phyloP scores from a whole-genome alignment of 495 filamentous ascomycete genomes.

The Talaromyces trachyspermus region DNA sequence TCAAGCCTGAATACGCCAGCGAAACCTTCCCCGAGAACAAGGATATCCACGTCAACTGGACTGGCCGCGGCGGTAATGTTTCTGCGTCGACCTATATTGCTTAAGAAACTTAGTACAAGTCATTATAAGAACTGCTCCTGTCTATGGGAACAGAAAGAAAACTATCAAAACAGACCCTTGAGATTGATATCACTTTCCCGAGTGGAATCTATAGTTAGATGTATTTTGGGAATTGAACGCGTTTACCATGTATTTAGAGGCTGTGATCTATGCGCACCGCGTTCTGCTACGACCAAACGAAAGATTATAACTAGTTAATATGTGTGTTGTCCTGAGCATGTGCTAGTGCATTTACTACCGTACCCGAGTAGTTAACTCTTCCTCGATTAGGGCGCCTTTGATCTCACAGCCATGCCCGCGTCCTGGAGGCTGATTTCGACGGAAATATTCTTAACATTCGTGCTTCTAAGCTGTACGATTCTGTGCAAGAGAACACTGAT shows the following conservation, averaged over 20 bases:
- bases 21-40: slow-evolving; percentile 77
- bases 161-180: background rate
- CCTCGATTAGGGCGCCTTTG: too few relatives aligned
- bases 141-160: background rate
- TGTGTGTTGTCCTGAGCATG: background rate
- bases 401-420: too few relatives aligned
- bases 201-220: slow-evolving; percentile 2
- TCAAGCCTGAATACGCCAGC: slow-evolving; percentile 86
- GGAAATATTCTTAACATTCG: too few relatives aligned
- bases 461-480: too few relatives aligned
- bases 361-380: background rate
- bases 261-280: background rate
- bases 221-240: slow-evolving; percentile 1
- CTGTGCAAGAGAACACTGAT: too few relatives aligned
- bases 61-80: slow-evolving; percentile 91
- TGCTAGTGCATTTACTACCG: background rate
- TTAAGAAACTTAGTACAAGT: slow-evolving; percentile 42
- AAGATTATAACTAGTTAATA: slow-evolving; percentile 2
- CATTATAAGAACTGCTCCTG: background rate
- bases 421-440: too few relatives aligned
- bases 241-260: slow-evolving; percentile 3
- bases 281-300: background rate
- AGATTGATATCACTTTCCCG: background rate
- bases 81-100: slow-evolving; percentile 95
- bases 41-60: slow-evolving; percentile 99